These are phyloP conservation scores for Coniochaeta ligniaria DNA, from an alignment of 2,329 filamentous ascomycete species.

Conservation along the genomic window DNA sequence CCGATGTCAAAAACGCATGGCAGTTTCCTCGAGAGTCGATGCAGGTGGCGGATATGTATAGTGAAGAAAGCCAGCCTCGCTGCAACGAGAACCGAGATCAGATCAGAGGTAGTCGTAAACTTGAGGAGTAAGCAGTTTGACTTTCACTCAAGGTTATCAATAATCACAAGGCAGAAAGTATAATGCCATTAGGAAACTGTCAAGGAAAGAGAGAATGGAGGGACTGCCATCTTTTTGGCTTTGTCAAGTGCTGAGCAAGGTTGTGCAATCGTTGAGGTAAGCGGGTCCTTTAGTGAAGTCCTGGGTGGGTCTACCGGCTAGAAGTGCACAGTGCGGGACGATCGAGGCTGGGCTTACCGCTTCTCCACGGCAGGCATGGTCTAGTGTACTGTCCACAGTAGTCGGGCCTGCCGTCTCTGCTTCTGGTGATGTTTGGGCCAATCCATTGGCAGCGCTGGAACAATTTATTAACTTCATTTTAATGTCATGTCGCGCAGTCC, in stretches of 20 bases:
- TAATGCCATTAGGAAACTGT: not conserved
- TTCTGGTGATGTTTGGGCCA: not conserved
- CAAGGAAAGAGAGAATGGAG: not conserved
- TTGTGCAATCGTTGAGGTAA: not conserved
- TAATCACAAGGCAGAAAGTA: not conserved
- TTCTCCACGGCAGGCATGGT: not conserved
- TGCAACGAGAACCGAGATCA: not conserved
- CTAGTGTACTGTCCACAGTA: no score
- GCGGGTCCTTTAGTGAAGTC: not conserved
- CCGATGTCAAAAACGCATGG: not conserved
- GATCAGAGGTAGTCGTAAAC: not conserved
- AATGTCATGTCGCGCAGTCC: not conserved
- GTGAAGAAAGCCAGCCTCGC: not conserved
- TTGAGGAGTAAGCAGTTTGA: not conserved
- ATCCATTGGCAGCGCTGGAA: no score
- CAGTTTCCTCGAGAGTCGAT: not conserved
- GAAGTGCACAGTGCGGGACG: not conserved
- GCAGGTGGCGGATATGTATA: not conserved
- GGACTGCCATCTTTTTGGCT: conserved; percentile 1
- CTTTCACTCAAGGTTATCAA: not conserved
- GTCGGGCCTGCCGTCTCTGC: not conserved
- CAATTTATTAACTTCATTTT: not conserved
- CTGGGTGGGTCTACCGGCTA: not conserved
- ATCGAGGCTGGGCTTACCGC: not conserved
- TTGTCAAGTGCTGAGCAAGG: not conserved